A percentile compares a stretch with the other conserved stretches of the same genome.
phyloP scores from a whole-genome alignment of 768 basidiomycete genomes.

The Psilocybe cyanescens region DNA sequence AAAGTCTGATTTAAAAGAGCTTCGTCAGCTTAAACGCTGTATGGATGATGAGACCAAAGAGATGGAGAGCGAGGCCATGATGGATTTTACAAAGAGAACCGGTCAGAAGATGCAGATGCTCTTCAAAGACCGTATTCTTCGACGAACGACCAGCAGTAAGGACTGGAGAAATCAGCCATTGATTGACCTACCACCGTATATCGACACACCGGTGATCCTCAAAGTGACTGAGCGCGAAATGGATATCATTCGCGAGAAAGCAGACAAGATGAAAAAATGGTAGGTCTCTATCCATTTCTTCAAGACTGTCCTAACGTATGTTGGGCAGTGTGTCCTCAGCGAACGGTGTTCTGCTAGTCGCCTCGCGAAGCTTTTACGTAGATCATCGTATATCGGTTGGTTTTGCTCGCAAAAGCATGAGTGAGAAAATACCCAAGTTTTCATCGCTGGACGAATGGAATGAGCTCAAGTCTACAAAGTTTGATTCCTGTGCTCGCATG shows the following conservation, averaged over 20 bases:
- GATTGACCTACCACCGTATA: conserved; percentile 18
- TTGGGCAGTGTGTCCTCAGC: conserved; percentile 8
- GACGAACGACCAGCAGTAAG: conserved; percentile 15
- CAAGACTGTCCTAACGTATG: neutral
- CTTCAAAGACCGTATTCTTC: conserved; percentile 21
- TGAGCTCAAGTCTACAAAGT: conserved; percentile 15
- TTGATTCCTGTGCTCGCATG: conserved; percentile 13
- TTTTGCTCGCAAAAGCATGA: conserved; percentile 4
- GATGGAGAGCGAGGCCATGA: neutral
- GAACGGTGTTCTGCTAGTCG: conserved; percentile 5
- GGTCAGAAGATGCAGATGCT: conserved; percentile 14
- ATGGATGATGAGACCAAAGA: too few relatives aligned
- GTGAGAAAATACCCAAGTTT: conserved; percentile 13
- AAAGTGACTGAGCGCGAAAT: conserved; percentile 20
- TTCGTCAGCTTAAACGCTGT: neutral
- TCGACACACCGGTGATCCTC: conserved; percentile 6
- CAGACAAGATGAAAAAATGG: conserved; percentile 15
- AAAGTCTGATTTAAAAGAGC: conserved; percentile 21
- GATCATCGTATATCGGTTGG: conserved; percentile 14
- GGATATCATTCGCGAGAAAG: conserved; percentile 17
- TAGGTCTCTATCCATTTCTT: conserved; percentile 10
- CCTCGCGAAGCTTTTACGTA: conserved; percentile 18
- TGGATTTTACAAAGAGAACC: neutral
- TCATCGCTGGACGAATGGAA: conserved; percentile 16
- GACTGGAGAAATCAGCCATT: conserved; percentile 16